A percentile compares a stretch with the other conserved stretches of the same genome.
Evolutionary conservation across 805 yeast genomes (phyloP).

Genomic region (Candida quercuum): DNA sequence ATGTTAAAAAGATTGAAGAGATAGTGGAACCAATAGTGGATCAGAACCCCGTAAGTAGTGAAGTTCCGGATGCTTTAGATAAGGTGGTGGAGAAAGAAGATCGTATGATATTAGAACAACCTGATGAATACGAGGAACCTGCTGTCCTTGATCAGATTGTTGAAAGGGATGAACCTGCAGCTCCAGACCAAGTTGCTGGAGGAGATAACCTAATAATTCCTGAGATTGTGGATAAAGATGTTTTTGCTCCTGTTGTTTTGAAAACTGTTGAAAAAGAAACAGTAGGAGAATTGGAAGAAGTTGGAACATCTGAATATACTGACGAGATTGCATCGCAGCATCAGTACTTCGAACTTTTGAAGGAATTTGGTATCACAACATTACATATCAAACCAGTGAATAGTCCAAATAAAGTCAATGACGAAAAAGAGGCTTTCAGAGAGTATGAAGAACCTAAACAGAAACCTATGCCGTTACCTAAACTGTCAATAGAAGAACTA

Average conservation of each 20-base stretch:
- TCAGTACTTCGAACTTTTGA: conserved; percentile 27
- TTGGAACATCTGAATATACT: not conserved
- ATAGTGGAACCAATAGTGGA: not conserved
- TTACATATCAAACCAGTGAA: not conserved
- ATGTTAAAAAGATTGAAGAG: conserved; percentile 7
- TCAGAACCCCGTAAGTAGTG: too few relatives aligned
- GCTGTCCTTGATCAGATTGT: not conserved
- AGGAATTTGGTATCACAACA: conserved; percentile 28
- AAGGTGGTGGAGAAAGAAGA: too few relatives aligned
- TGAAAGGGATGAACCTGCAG: not conserved
- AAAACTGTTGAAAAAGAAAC: conserved; percentile 4
- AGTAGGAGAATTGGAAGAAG: too few relatives aligned
- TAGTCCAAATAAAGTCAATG: not conserved
- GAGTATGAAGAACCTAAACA: too few relatives aligned
- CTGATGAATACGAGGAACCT: conserved; percentile 7
- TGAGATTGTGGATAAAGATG: conserved; percentile 3
- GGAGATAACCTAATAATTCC: too few relatives aligned
- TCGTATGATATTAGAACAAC: too few relatives aligned
- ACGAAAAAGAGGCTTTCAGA: not conserved
- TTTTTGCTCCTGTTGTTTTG: not conserved
- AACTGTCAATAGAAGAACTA: not conserved
- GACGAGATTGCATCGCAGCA: conserved; percentile 22
- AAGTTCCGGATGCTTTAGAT: conserved; percentile 3
- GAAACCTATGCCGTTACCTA: too few relatives aligned
- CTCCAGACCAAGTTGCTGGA: too few relatives aligned